A percentile compares a stretch with the other conserved stretches of the same genome.
Evolutionary conservation across 106 monocot species (phyloP).

Genomic region (Platanthera guangdongensis): DNA sequence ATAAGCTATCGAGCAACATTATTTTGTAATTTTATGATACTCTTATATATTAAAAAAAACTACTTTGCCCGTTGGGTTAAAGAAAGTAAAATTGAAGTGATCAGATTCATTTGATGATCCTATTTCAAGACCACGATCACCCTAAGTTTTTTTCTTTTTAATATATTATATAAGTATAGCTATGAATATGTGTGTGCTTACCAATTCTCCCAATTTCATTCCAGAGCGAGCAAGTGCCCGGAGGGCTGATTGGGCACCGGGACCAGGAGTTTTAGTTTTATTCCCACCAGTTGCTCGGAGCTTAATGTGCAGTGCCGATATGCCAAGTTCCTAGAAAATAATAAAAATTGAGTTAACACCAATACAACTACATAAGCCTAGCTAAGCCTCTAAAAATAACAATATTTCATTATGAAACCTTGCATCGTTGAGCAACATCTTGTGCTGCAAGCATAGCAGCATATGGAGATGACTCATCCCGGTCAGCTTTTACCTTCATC

Average conservation of each 20-base stretch:
- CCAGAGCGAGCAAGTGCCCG: slow-evolving; percentile 34
- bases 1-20: too few species aligned
- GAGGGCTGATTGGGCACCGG: slow-evolving; percentile 53
- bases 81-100: too few species aligned
- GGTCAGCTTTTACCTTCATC: slow-evolving; percentile 74
- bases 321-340: slow-evolving; percentile 37
- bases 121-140: too few species aligned
- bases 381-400: neutral
- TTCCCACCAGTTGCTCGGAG: slow-evolving; percentile 59
- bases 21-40: too few species aligned
- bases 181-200: neutral
- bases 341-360: neutral
- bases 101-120: too few species aligned
- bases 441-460: slow-evolving; percentile 82
- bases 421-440: slow-evolving; percentile 41
- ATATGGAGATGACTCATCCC: slow-evolving; percentile 77
- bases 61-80: too few species aligned
- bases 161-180: too few species aligned
- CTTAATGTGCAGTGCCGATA: slow-evolving; percentile 54
- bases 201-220: slow-evolving; percentile 64
- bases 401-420: neutral
- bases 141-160: too few species aligned
- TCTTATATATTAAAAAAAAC: too few species aligned
- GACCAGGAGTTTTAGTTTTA: slow-evolving; percentile 58
- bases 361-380: neutral